Evolutionary conservation across 1,139 yeast species (phyloP), one percentile per base, ranked within the genome.

Genomic region (Geotrichum reessii): DNA sequence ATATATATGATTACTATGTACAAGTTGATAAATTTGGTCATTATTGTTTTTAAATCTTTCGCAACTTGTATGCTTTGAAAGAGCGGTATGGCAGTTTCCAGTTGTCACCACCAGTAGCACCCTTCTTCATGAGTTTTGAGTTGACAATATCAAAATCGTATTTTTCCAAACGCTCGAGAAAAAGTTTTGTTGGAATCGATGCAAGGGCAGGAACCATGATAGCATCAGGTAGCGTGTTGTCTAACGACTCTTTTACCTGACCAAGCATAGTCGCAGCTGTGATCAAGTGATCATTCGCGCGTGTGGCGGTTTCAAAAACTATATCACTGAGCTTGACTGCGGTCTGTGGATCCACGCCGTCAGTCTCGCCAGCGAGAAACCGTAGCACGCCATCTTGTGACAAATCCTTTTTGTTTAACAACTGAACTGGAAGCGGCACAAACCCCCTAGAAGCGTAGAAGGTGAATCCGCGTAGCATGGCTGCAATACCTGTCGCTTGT

Each of bases 281-380:
- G 7, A 88, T 71, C 17, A 89, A 71, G 70, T 89, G 96, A 70
- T 89, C 96, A 72, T 89, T 88, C 1, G 96, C 95, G 1, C 81
- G 74, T 1, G 86, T 81, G 0, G 95, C 89, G 0, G 87, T 81
- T 55, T 85, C 90, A 66, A 81, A 89, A 0, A 87, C 78, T 11
- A 84, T 82, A 66, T 85, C 83, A 62, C 81, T 78, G 59, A 88
- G 69, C 63, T 74, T 73, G 14, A 76, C 76, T 31, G 75, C 78
- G 44, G 46, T 28, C 5, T 57, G 53, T 1, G 58, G 58, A 19
- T 66, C 66, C 31, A 47, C 50, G 19, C 50, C 52, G 6, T 59
- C 59, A 17, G 56, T 59, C 19, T 64, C 65, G 1, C 68, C 67
- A 64, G 22, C 74, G 62, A 68, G 64, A 44, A 28, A 66, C 48